Evolutionary conservation across 202 grass and related monocot genomes (phyloP).

Genomic region (Dendrocalamus latiflorus): DNA sequence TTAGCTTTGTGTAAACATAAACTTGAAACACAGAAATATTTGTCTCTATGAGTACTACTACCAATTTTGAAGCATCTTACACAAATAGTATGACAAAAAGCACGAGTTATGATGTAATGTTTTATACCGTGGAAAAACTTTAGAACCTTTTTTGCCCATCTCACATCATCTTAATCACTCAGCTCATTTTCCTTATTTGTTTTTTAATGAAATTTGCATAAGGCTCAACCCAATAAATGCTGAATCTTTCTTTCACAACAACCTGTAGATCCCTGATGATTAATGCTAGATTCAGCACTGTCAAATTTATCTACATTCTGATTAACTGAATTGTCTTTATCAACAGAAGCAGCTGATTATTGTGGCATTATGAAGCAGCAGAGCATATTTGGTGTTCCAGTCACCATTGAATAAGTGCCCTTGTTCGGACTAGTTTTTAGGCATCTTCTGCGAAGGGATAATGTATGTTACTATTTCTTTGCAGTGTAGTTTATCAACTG

Average conservation of each 20-base stretch:
- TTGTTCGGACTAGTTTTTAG: slow-evolving; percentile 1
- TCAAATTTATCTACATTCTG: background rate
- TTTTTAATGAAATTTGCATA: background rate
- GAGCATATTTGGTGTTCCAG: background rate
- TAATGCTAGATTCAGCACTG: background rate
- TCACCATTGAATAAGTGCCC: slow-evolving; percentile 11
- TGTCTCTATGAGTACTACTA: background rate
- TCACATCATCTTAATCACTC: background rate
- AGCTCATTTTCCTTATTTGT: background rate
- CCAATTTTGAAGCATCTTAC: background rate
- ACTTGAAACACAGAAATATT: too few species aligned
- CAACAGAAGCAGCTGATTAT: background rate
- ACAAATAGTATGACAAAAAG: slow-evolving; percentile 5
- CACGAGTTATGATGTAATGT: too few species aligned
- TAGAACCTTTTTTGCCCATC: background rate
- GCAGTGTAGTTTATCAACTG: background rate
- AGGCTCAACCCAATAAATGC: background rate
- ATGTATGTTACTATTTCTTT: slow-evolving; percentile 7
- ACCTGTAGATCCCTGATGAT: background rate
- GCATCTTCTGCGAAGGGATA: background rate
- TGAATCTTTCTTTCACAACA: background rate
- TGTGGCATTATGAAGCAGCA: background rate
- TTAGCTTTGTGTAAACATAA: background rate
- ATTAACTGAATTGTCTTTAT: slow-evolving; percentile 11
- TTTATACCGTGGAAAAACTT: background rate